A percentile compares a stretch with the other conserved stretches of the same genome.
Conservation (phyloP, 345 rosid genomes). For the Arabidopsis thaliana region TAIR10.1 NC_003070.9:27156001-27156500, state of each 20-base stretch:
- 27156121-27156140: too few relatives aligned
- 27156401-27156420: conserved; percentile 52
- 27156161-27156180: not conserved
- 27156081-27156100: not conserved
- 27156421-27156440: conserved; percentile 52
- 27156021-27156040: not conserved
- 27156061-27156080: conserved; percentile 3
- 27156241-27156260: not conserved
- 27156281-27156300: not conserved
- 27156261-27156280: not conserved
- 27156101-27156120: too few relatives aligned
- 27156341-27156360: not conserved
- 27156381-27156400: not conserved
- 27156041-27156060: conserved; percentile 3
- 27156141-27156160: too few relatives aligned
- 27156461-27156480: conserved; percentile 80
- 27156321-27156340: not conserved
- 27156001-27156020: conserved; percentile 1
- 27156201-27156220: not conserved
- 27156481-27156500: conserved; percentile 89
- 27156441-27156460: conserved; percentile 86
- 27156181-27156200: not conserved
- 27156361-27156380: conserved; percentile 10
- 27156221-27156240: too few relatives aligned
- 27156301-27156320: not conserved